Percentiles rank a stretch among this genome's conserved stretches.
phyloP scores from a whole-genome alignment of 106 monocot species.

The Ottelia alismoides region DNA sequence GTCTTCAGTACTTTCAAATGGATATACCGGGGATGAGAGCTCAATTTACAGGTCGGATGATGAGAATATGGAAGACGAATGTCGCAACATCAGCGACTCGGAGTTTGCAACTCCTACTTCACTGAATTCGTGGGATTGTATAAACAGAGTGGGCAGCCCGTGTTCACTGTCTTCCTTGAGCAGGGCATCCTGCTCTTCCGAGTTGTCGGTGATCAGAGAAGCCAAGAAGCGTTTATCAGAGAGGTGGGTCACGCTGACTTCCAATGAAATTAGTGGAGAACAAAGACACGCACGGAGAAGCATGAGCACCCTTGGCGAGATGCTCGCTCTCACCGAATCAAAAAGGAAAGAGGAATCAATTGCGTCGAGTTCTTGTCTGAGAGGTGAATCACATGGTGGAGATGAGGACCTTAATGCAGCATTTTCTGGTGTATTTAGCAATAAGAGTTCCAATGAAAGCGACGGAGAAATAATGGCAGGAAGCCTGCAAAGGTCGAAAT shows the following conservation, averaged over 20 bases:
- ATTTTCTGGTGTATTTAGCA: slow-evolving; percentile 12
- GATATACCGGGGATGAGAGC: slow-evolving; percentile 78
- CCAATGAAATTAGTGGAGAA: slow-evolving; percentile 21
- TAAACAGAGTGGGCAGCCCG: slow-evolving; percentile 24
- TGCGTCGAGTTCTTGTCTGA: slow-evolving; percentile 8
- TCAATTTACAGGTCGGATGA: slow-evolving; percentile 29
- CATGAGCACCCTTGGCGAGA: slow-evolving; percentile 74
- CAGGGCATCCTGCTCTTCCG: slow-evolving; percentile 22
- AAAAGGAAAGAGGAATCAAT: slow-evolving; percentile 30
- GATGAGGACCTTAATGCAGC: slow-evolving; percentile 21
- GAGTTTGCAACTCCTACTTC: slow-evolving; percentile 26
- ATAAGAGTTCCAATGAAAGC: slow-evolving; percentile 9
- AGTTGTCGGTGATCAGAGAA: slow-evolving; percentile 43
- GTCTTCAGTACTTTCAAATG: slow-evolving; percentile 47
- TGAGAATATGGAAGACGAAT: slow-evolving; percentile 24
- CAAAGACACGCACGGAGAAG: slow-evolving; percentile 28
- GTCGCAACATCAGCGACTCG: slow-evolving; percentile 22
- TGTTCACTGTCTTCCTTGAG: slow-evolving; percentile 23
- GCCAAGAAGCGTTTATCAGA: slow-evolving; percentile 62
- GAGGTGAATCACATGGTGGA: slow-evolving; percentile 14
- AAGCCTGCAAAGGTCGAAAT: slow-evolving; percentile 53
- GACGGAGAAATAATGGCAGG: slow-evolving; percentile 4
- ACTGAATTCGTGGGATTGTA: slow-evolving; percentile 25
- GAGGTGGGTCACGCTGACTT: slow-evolving; percentile 40
- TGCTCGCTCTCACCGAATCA: slow-evolving; percentile 43